Base-by-base conservation (phyloP, 495 filamentous ascomycete species). In the Aspergillus sparsus region DNA sequence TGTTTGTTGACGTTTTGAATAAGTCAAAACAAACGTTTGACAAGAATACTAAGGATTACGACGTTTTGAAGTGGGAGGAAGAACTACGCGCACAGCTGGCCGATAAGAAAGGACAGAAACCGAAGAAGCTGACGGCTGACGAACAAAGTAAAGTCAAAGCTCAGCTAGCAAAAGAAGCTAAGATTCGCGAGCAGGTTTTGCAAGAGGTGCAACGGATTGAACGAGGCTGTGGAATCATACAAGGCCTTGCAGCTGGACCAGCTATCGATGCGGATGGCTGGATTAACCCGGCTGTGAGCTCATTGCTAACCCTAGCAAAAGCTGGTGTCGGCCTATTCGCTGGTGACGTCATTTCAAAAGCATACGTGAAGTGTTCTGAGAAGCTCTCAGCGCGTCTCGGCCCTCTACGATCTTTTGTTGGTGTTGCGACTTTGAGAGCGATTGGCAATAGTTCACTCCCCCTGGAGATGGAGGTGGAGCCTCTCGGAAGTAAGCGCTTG, bases 51-150 rank as follows among this genome's bases (percentile, higher is more conserved):
- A 97, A 90, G 70, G 94, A 98, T 69, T 96, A 97, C 61, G 89
- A 98, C 66, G 96, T 90, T 1, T 68, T 97, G 51, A 97, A 97
- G 74, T 98, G 94, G 94, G 94, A 98, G 72, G 87, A 90, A 66
- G 94, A 98, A 57, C 82, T 98, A n/a, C 77, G 92, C 49, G 82
- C 84, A 36, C 92, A 98, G 66, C 76, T 98, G 42, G 93, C 91
- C 21, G 80, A 90, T 64, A 98, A 97, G 80, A 94, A 92, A 75
- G 95, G 95, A 3, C 84, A 89, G 41, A 86, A 92, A 64, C 84
- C 90, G 52, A 92, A 89, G 77, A 98, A 97, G 74, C 85, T 98
- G 35, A 93, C 89, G 0, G 74, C 88, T 0, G 93, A 97, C 37
- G 93, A 98, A 66, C 88, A 87, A 61, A 81, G 86, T 36, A 97